These are phyloP conservation scores for Rutstroemia sydowiana DNA, from an alignment of 2,329 filamentous ascomycete species.

Conservation along the genomic window DNA sequence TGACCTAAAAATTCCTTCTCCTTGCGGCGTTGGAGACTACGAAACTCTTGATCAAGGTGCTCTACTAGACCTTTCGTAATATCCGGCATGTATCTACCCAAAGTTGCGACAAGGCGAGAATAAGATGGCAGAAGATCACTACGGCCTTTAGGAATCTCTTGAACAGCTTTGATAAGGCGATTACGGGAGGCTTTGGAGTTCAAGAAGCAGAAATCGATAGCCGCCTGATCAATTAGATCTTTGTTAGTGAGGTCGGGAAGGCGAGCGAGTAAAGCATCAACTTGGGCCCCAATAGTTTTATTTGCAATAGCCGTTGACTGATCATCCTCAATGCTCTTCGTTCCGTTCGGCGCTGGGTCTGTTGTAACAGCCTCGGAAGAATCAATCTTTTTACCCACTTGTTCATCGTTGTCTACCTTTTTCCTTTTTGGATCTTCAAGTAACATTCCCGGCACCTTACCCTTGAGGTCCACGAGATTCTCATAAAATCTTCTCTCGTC, in stretches of 20 bases:
- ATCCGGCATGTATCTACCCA: conserved; percentile 90
- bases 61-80: conserved; percentile 86
- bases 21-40: conserved; percentile 91
- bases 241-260: conserved; percentile 90
- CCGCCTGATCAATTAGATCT: conserved; percentile 83
- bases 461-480: conserved; percentile 89
- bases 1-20: conserved; percentile 96
- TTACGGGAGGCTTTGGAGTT: conserved; percentile 98
- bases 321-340: conserved; percentile 61
- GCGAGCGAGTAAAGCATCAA: conserved; percentile 79
- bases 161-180: conserved; percentile 82
- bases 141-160: conserved; percentile 90
- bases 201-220: conserved; percentile 94
- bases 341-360: conserved; percentile 35
- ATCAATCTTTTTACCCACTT: conserved; percentile 69
- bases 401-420: conserved; percentile 73
- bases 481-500: conserved; percentile 98
- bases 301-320: conserved; percentile 92
- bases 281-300: conserved; percentile 94
- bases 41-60: conserved; percentile 92
- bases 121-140: conserved; percentile 87
- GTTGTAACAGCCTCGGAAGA: conserved; percentile 37
- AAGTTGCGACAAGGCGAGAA: conserved; percentile 84
- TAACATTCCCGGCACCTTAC: conserved; percentile 88
- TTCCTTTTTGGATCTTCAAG: conserved; percentile 95